Evolutionary conservation across 2,329 filamentous ascomycete genomes (phyloP).

Genomic region (Alternaria atra): DNA sequence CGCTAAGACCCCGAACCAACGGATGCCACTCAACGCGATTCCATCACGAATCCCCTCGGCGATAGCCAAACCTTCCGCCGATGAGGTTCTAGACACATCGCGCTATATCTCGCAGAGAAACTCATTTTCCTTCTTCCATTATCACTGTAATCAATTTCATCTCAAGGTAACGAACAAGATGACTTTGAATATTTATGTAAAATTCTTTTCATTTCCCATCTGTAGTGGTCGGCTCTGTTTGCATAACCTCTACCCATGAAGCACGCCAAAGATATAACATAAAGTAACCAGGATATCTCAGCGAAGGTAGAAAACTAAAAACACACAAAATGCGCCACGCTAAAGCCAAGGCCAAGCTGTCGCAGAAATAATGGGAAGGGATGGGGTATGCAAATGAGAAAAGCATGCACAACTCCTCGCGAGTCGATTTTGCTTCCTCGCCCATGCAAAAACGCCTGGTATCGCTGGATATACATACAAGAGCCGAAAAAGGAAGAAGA

Average conservation of each 20-base stretch:
- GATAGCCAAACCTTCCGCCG: not conserved
- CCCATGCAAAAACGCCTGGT: constrained; percentile 1
- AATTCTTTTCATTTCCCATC: not conserved
- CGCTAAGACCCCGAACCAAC: constrained; percentile 2
- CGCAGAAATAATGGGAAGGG: constrained; percentile 12
- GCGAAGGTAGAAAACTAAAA: constrained; percentile 5
- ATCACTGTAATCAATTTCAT: not conserved
- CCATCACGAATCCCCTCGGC: constrained; percentile 9
- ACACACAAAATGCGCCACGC: not conserved
- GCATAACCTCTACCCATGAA: not conserved
- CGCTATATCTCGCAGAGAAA: too few relatives aligned
- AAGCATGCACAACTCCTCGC: constrained; percentile 3
- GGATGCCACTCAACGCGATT: constrained; percentile 4
- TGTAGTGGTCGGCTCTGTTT: not conserved
- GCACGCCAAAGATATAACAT: not conserved
- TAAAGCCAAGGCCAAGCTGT: constrained; percentile 2
- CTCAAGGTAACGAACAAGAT: not conserved
- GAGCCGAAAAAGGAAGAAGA: constrained; percentile 5
- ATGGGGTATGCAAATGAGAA: constrained; percentile 30
- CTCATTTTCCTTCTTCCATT: too few relatives aligned
- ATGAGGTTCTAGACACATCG: not conserved
- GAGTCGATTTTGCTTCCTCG: not conserved
- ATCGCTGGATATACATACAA: constrained; percentile 13
- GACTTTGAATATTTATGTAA: not conserved
- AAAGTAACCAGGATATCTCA: constrained; percentile 18